phyloP scores from a whole-genome alignment of 192 early-diverging fungal genomes.

The Entophlyctis luteolus region DNA sequence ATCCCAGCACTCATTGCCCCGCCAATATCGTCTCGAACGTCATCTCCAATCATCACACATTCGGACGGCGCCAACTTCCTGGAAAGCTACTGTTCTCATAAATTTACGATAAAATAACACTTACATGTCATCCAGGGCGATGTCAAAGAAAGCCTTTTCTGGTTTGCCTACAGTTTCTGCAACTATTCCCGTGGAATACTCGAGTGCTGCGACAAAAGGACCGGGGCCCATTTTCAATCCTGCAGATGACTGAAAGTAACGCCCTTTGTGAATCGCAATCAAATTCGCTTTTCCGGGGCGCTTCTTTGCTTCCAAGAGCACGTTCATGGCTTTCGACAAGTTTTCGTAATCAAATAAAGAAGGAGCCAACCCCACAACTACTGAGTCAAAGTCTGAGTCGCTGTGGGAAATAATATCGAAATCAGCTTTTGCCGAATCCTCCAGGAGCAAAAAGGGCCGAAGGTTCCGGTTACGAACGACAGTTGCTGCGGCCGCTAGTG shows the following conservation, averaged over 20 bases:
- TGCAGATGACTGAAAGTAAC: constrained; percentile 65
- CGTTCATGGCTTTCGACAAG: constrained; percentile 74
- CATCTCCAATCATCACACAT: constrained; percentile 86
- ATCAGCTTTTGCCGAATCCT: constrained; percentile 65
- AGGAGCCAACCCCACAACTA: constrained; percentile 81
- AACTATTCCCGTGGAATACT: constrained; percentile 66
- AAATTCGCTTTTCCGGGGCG: constrained; percentile 30
- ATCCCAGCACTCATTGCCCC: constrained; percentile 74
- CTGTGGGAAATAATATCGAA: constrained; percentile 57
- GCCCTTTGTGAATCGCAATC: constrained; percentile 77
- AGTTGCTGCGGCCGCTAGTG: constrained; percentile 69
- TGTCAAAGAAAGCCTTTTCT: constrained; percentile 65
- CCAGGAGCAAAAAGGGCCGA: constrained; percentile 74
- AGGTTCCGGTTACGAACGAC: constrained; percentile 47
- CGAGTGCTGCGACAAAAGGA: constrained; percentile 81
- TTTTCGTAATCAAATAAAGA: constrained; percentile 63
- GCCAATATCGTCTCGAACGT: constrained; percentile 76
- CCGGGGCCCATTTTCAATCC: constrained; percentile 79
- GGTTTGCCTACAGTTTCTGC: constrained; percentile 83
- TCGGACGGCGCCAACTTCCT: constrained; percentile 41
- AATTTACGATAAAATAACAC: neutral
- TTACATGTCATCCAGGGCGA: constrained; percentile 69
- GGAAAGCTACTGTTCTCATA: neutral
- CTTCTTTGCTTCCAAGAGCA: constrained; percentile 53
- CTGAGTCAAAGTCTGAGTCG: constrained; percentile 57